Evolutionary conservation across 1,284 basidiomycete genomes (phyloP).

Genomic region (Cryptococcus floricola): DNA sequence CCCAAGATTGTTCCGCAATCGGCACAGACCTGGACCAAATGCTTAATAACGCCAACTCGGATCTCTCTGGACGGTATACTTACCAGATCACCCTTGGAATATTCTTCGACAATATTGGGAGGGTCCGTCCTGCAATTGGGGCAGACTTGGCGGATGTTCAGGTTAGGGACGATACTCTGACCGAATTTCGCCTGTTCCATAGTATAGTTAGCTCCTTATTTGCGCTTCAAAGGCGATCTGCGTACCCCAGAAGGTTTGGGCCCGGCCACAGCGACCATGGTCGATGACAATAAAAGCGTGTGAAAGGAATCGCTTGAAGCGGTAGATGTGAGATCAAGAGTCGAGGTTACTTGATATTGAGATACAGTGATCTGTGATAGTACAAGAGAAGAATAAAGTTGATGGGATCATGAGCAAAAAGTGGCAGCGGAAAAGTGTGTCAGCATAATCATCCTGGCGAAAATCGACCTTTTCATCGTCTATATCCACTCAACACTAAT

Average conservation of each 20-base stretch:
- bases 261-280: conserved; percentile 32
- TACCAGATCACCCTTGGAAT: conserved; percentile 94
- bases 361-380: conserved; percentile 9
- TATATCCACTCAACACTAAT: background rate
- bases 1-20: conserved; percentile 93
- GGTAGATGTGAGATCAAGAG: background rate
- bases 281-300: background rate
- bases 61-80: conserved; percentile 5
- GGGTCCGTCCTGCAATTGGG: conserved; percentile 90
- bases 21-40: conserved; percentile 60
- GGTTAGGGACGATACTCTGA: conserved; percentile 57
- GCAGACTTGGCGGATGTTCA: conserved; percentile 86
- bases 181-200: conserved; percentile 49
- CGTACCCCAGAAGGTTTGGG: conserved; percentile 33
- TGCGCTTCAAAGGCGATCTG: background rate
- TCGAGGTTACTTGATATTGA: background rate
- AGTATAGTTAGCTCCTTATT: background rate
- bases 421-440: conserved; percentile 3
- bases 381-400: background rate
- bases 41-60: background rate
- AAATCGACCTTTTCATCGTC: background rate
- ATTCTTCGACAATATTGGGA: conserved; percentile 94
- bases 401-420: background rate
- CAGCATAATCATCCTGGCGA: background rate
- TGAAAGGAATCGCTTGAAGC: background rate